Evolutionary conservation across 2,329 filamentous ascomycete species (phyloP).

Genomic region (Orbilia javanica): DNA sequence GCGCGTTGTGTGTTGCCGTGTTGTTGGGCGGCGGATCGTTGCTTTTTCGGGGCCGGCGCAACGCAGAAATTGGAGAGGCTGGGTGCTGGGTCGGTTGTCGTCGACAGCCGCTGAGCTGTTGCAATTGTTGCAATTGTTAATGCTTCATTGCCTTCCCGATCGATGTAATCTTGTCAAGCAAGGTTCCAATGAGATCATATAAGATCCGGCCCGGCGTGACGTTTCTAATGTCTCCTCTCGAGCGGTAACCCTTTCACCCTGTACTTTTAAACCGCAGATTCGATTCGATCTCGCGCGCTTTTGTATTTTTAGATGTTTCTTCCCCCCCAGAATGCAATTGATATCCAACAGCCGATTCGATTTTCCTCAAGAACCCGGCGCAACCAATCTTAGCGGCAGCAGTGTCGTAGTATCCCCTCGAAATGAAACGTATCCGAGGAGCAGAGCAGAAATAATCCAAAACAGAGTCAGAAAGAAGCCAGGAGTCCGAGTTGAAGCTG

Average conservation of each 20-base stretch:
- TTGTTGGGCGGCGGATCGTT: slow-evolving; percentile 47
- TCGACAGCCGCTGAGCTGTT: slow-evolving; percentile 41
- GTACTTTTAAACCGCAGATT: slow-evolving; percentile 13
- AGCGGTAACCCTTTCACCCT: slow-evolving; percentile 23
- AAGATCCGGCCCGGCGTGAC: no score
- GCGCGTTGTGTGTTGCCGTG: slow-evolving; percentile 54
- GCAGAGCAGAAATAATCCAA: slow-evolving; percentile 32
- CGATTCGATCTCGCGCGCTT: slow-evolving; percentile 11
- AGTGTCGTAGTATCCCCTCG: slow-evolving; percentile 22
- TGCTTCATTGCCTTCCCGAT: slow-evolving; percentile 40
- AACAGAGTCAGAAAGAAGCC: slow-evolving; percentile 14
- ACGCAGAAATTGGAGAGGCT: slow-evolving; percentile 55
- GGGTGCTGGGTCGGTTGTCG: slow-evolving; percentile 9
- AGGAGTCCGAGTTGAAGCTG: slow-evolving; percentile 19
- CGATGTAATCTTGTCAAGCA: not conserved
- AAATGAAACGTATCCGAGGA: slow-evolving; percentile 36
- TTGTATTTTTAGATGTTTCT: slow-evolving; percentile 27
- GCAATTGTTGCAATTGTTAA: slow-evolving; percentile 10
- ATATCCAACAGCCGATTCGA: slow-evolving; percentile 9
- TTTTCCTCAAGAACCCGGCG: slow-evolving; percentile 32
- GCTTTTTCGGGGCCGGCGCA: slow-evolving; percentile 45
- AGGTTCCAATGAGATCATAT: not conserved
- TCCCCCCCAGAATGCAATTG: not conserved
- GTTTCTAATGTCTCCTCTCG: not conserved
- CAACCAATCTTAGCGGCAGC: slow-evolving; percentile 38